Percentiles rank a stretch among this genome's conserved stretches.
These are phyloP conservation scores for Coprinopsis sp. DNA, from an alignment of 768 basidiomycete genomes.

Conservation along the genomic window DNA sequence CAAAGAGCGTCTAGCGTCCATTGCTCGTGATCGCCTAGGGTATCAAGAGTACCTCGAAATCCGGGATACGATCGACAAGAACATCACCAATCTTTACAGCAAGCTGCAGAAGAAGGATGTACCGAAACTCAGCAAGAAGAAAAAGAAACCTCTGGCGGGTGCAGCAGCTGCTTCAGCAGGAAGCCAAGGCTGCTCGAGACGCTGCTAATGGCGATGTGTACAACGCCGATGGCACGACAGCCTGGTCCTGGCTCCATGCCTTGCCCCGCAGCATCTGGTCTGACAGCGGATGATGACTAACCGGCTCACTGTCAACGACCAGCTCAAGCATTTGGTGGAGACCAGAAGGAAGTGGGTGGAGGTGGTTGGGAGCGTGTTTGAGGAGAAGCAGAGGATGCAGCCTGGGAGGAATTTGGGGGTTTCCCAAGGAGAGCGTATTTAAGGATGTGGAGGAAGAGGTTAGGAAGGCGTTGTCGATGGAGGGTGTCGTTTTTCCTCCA, in stretches of 20 bases:
- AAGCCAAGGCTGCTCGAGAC: slow-evolving; percentile 20
- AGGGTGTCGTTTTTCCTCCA: no score
- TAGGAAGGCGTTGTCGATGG: slow-evolving; percentile 29
- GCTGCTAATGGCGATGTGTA: slow-evolving; percentile 21
- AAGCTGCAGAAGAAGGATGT: slow-evolving; percentile 82
- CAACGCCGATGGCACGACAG: slow-evolving; percentile 26
- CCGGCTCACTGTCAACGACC: slow-evolving; percentile 57
- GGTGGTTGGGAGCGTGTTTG: slow-evolving; percentile 69
- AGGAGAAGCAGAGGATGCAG: slow-evolving; percentile 58
- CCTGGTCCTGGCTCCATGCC: slow-evolving; percentile 43
- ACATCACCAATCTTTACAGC: slow-evolving; percentile 66
- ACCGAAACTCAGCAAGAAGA: slow-evolving; percentile 76
- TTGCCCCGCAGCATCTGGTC: slow-evolving; percentile 67
- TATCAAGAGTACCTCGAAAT: slow-evolving; percentile 88
- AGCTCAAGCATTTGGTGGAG: slow-evolving; percentile 66
- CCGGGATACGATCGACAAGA: slow-evolving; percentile 83
- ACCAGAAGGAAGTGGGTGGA: slow-evolving; percentile 79
- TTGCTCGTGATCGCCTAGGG: slow-evolving; percentile 83
- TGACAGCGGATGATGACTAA: slow-evolving; percentile 67
- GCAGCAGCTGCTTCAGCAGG: slow-evolving; percentile 21
- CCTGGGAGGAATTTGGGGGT: slow-evolving; percentile 75
- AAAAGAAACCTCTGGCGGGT: slow-evolving; percentile 45
- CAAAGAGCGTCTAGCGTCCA: slow-evolving; percentile 60
- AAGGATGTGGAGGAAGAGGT: slow-evolving; percentile 70
- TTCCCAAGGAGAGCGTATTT: slow-evolving; percentile 73